Evolutionary conservation across 495 filamentous ascomycete genomes (phyloP).

Genomic region (Cudoniella acicularis): DNA sequence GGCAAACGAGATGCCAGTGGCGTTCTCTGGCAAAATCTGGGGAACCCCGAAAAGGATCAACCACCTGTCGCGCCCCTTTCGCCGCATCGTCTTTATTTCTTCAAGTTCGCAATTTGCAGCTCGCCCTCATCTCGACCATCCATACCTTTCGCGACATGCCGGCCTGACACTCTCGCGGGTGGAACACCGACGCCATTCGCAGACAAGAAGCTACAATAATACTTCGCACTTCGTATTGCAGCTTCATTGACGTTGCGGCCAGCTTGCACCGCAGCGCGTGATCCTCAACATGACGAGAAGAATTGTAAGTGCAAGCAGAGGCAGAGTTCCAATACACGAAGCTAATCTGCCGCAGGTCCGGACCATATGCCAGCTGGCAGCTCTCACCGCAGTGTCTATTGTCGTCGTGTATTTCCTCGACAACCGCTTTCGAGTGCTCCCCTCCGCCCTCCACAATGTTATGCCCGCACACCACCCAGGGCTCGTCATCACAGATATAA

Average conservation of each 20-base stretch:
- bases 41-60: neutral
- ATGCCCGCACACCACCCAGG: constrained; percentile 79
- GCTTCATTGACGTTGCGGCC: neutral
- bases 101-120: no score
- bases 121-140: neutral
- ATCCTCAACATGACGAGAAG: constrained; percentile 37
- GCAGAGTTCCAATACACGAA: neutral
- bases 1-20: neutral
- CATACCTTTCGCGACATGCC: neutral
- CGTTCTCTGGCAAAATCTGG: neutral
- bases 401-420: constrained; percentile 70
- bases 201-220: neutral
- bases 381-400: constrained; percentile 53
- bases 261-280: neutral
- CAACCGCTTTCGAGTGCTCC: constrained; percentile 75
- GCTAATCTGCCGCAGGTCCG: constrained; percentile 55
- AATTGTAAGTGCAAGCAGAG: constrained; percentile 31
- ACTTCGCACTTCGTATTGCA: neutral
- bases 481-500: constrained; percentile 83
- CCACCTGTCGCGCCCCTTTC: neutral
- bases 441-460: constrained; percentile 74
- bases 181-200: neutral
- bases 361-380: constrained; percentile 72
- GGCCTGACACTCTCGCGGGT: neutral
- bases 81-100: no score